phyloP scores from a whole-genome alignment of 257 asterid species.

The Solanum neorickii region DNA sequence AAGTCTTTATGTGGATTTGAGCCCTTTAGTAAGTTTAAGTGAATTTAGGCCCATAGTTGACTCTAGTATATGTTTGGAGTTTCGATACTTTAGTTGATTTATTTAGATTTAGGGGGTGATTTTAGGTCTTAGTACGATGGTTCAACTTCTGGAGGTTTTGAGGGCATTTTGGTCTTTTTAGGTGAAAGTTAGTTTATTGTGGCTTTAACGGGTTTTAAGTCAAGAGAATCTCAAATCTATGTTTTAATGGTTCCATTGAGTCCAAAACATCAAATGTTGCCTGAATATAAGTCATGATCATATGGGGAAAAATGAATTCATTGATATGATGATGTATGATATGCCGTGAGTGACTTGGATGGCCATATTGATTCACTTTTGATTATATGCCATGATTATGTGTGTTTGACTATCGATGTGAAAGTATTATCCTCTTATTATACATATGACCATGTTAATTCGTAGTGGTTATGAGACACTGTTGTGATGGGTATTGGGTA shows the following conservation, averaged over 20 bases:
- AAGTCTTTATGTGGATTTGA: not conserved
- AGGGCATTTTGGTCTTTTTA: not conserved
- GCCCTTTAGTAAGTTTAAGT: not conserved
- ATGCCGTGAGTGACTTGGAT: too few relatives aligned
- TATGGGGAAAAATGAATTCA: too few relatives aligned
- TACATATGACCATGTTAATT: not conserved
- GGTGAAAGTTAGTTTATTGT: not conserved
- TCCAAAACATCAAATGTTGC: not conserved
- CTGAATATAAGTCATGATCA: too few relatives aligned
- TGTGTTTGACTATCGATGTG: too few relatives aligned
- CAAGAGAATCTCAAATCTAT: not conserved
- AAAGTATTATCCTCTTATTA: not conserved
- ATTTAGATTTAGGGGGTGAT: not conserved
- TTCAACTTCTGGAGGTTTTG: not conserved
- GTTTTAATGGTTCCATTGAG: not conserved
- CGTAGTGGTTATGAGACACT: not conserved
- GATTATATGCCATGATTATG: too few relatives aligned
- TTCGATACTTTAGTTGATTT: not conserved
- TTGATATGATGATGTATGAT: not conserved
- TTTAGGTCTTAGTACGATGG: not conserved
- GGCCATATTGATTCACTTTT: too few relatives aligned
- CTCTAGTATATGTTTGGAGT: too few relatives aligned
- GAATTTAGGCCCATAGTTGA: not conserved
- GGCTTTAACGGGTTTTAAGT: not conserved
- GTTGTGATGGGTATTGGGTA: not conserved